These are phyloP conservation scores for Canavalia gladiata DNA, from an alignment of 306 rosid genomes.

Conservation along the genomic window DNA sequence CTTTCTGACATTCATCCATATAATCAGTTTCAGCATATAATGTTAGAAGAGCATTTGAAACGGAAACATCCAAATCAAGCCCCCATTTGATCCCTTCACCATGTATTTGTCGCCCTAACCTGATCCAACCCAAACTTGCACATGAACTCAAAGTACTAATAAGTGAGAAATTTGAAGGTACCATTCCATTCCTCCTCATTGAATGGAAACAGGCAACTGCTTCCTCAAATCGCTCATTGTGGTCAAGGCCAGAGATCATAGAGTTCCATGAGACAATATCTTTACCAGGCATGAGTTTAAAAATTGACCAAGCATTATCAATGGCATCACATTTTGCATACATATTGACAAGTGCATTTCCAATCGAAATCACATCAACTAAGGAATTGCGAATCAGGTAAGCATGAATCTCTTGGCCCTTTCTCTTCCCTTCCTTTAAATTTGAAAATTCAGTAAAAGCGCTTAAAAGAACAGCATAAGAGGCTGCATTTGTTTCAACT, in stretches of 20 bases:
- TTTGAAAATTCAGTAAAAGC: constrained; percentile 70
- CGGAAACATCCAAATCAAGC: constrained; percentile 89
- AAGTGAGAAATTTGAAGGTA: constrained; percentile 83
- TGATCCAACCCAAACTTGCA: constrained; percentile 82
- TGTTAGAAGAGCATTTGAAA: constrained; percentile 84
- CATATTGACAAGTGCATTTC: constrained; percentile 88
- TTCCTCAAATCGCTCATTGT: constrained; percentile 73
- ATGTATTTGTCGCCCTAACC: constrained; percentile 77
- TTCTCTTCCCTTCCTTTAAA: constrained; percentile 71
- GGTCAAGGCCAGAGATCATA: constrained; percentile 87
- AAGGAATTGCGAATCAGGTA: constrained; percentile 59
- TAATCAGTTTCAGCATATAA: constrained; percentile 76
- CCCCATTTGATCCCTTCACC: constrained; percentile 80
- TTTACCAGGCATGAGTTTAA: constrained; percentile 63
- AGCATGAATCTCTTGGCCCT: constrained; percentile 84
- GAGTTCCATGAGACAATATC: constrained; percentile 88
- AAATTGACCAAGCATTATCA: constrained; percentile 69
- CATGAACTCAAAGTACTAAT: constrained; percentile 91
- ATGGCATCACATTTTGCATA: constrained; percentile 78
- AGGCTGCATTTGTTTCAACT: constrained; percentile 68
- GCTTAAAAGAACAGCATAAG: constrained; percentile 78
- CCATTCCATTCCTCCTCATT: constrained; percentile 72
- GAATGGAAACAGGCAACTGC: constrained; percentile 66
- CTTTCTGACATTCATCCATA: constrained; percentile 66
- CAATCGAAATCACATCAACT: constrained; percentile 58